Percentiles rank a stretch among this genome's conserved stretches.
Evolutionary conservation across 192 early-diverging fungal species (phyloP).

Genomic region (Coemansia sp.): DNA sequence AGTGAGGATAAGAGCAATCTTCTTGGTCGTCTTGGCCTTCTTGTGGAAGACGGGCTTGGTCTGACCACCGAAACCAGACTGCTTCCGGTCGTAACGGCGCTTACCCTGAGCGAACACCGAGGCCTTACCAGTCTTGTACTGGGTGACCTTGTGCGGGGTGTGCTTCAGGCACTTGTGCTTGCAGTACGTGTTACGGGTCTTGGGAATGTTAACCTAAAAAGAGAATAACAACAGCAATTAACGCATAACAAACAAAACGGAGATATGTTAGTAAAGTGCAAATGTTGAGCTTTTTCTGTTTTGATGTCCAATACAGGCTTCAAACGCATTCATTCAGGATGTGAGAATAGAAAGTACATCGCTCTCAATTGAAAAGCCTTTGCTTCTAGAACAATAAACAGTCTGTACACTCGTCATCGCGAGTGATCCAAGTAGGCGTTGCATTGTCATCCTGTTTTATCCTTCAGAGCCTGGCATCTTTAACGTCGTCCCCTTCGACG

Average conservation of each 20-base stretch:
- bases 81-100: slow-evolving; percentile 97
- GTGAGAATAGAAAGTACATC: too few relatives aligned
- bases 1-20: slow-evolving; percentile 97
- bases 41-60: slow-evolving; percentile 99
- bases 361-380: too few relatives aligned
- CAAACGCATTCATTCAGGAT: too few relatives aligned
- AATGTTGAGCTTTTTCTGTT: neutral
- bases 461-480: too few relatives aligned
- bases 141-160: slow-evolving; percentile 99
- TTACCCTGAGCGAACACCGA: slow-evolving; percentile 99
- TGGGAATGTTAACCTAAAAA: slow-evolving; percentile 93
- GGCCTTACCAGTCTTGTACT: slow-evolving; percentile 99
- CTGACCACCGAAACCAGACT: slow-evolving; percentile 99
- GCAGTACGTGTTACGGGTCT: slow-evolving; percentile 99
- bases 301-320: neutral
- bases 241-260: neutral
- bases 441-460: too few relatives aligned
- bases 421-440: too few relatives aligned
- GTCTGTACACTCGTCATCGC: too few relatives aligned
- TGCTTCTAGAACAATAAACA: too few relatives aligned
- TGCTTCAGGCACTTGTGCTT: slow-evolving; percentile 98
- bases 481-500: too few relatives aligned
- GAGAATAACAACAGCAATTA: neutral
- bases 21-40: slow-evolving; percentile 99
- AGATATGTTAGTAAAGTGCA: neutral